Percentiles rank a stretch among this genome's conserved stretches.
phyloP scores from a whole-genome alignment of 345 rosid species.

The Euphorbia lathyris region DNA sequence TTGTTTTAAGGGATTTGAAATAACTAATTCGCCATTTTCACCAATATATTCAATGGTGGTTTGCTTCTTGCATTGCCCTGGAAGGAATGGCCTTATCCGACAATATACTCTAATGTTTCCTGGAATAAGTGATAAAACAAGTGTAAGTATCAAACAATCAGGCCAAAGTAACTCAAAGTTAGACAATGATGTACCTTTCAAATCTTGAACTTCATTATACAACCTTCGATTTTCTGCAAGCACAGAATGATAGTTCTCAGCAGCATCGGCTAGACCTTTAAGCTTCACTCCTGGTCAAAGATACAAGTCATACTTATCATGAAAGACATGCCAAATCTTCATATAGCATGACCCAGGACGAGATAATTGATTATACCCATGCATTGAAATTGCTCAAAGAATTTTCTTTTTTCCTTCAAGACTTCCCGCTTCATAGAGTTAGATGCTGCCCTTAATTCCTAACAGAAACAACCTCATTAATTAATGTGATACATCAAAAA shows the following conservation, averaged over 20 bases:
- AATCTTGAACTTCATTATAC: constrained; percentile 92
- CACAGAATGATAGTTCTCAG: constrained; percentile 71
- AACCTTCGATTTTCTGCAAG: constrained; percentile 82
- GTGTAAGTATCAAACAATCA: constrained; percentile 22
- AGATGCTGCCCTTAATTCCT: constrained; percentile 69
- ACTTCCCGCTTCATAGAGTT: constrained; percentile 64
- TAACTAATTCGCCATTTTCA: constrained; percentile 88
- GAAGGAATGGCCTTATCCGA: constrained; percentile 89
- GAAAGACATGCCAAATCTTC: constrained; percentile 13
- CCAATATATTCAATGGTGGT: constrained; percentile 74
- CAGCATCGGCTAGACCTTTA: constrained; percentile 76
- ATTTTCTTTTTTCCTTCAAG: constrained; percentile 52
- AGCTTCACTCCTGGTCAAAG: constrained; percentile 60
- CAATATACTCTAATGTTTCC: constrained; percentile 98
- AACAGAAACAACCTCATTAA: constrained; percentile 13
- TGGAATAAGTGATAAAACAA: constrained; percentile 24
- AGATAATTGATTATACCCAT: constrained; percentile 45
- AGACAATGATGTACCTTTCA: constrained; percentile 61
- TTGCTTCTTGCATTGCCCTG: constrained; percentile 69
- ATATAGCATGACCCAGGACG: constrained; percentile 2
- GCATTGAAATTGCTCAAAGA: constrained; percentile 57
- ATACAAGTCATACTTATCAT: constrained; percentile 7
- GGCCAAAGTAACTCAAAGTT: neutral
- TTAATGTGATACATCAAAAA: neutral
- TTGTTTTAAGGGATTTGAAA: constrained; percentile 74